These are phyloP conservation scores for Leucocoprinus leucothites DNA, from an alignment of 768 basidiomycete genomes.

Conservation along the genomic window DNA sequence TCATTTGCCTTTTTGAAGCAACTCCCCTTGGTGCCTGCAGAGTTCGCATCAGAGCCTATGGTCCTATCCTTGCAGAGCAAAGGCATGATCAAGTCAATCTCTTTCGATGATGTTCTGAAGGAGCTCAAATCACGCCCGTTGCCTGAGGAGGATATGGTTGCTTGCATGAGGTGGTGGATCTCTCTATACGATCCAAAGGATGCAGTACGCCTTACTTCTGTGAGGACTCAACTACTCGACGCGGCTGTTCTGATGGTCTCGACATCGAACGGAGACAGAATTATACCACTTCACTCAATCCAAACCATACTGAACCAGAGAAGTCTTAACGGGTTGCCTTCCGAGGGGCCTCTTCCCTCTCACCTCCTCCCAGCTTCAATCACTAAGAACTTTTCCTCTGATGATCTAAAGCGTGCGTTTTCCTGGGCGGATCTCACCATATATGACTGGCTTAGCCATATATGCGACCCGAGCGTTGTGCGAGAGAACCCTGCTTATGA, in stretches of 20 bases:
- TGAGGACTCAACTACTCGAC: conserved; percentile 62
- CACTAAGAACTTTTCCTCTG: conserved; percentile 54
- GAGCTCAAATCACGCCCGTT: conserved; percentile 75
- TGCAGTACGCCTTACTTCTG: conserved; percentile 22
- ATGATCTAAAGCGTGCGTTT: conserved; percentile 52
- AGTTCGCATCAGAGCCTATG: conserved; percentile 59
- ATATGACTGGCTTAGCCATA: conserved; percentile 69
- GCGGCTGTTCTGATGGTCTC: conserved; percentile 58
- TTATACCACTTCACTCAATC: conserved; percentile 69
- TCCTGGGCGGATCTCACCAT: conserved; percentile 79
- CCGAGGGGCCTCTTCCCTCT: conserved; percentile 72
- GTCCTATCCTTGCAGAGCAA: conserved; percentile 57
- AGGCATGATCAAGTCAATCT: conserved; percentile 68
- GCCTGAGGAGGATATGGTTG: conserved; percentile 67
- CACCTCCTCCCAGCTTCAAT: conserved; percentile 68
- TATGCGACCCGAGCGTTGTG: conserved; percentile 45
- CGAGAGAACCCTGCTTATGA: conserved; percentile 50
- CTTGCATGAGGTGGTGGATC: conserved; percentile 88
- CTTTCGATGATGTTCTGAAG: conserved; percentile 77
- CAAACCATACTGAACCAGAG: conserved; percentile 69
- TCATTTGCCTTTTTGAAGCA: conserved; percentile 76
- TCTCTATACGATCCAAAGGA: conserved; percentile 25
- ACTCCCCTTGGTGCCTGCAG: conserved; percentile 69
- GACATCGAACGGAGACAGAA: conserved; percentile 38
- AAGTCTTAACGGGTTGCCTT: conserved; percentile 55